phyloP scores from a whole-genome alignment of 345 rosid species.

The Diplotaxis tenuifolia region DNA sequence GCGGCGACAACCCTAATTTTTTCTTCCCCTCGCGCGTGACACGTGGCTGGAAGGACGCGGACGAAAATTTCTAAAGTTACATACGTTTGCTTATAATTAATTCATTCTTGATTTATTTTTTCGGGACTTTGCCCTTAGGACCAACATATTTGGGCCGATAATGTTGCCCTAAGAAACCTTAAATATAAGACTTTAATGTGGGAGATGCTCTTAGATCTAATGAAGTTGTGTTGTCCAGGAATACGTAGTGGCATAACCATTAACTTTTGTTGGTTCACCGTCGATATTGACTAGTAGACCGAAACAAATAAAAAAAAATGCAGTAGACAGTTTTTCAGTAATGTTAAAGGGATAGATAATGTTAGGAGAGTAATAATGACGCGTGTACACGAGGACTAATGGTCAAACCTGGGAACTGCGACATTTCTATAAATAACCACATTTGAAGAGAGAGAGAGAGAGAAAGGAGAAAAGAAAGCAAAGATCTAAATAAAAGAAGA shows the following conservation, averaged over 20 bases:
- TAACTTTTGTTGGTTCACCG: background rate
- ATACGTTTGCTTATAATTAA: too few relatives aligned
- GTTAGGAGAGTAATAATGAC: slow-evolving; percentile 17
- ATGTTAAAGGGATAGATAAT: slow-evolving; percentile 9
- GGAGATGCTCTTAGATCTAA: background rate
- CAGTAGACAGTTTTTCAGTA: background rate
- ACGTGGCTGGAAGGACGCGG: too few relatives aligned
- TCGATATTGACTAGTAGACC: background rate
- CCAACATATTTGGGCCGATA: too few relatives aligned
- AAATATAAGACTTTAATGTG: too few relatives aligned
- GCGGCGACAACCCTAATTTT: too few relatives aligned
- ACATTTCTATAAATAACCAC: slow-evolving; percentile 27
- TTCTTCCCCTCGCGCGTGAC: too few relatives aligned
- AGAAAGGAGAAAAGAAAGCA: background rate
- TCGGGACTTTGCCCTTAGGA: too few relatives aligned
- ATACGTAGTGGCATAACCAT: background rate
- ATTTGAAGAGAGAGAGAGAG: background rate
- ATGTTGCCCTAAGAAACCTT: too few relatives aligned
- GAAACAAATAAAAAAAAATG: background rate
- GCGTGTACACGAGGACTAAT: slow-evolving; percentile 15
- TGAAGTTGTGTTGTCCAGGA: background rate
- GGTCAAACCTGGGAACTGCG: slow-evolving; percentile 38
- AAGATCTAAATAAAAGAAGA: background rate
- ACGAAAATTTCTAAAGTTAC: too few relatives aligned
- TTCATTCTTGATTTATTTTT: too few relatives aligned